These are phyloP conservation scores for Cercospora nicotianae DNA, from an alignment of 2,329 filamentous ascomycete genomes.

Conservation along the genomic window DNA sequence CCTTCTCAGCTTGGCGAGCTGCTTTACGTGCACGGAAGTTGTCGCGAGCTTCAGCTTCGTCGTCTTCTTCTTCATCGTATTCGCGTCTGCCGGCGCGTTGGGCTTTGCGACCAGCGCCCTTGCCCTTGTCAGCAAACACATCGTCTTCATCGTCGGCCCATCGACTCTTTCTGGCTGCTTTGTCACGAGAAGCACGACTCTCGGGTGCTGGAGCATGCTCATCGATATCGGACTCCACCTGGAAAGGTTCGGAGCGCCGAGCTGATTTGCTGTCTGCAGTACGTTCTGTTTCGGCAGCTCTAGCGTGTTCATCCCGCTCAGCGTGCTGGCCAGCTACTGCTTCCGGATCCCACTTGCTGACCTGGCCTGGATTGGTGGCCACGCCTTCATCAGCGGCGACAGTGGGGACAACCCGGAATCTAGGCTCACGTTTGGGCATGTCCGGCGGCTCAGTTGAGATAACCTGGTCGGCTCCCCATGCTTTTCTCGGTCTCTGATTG, in stretches of 20 bases:
- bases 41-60: conserved; percentile 31
- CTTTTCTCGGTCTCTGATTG: neutral
- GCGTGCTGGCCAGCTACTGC: neutral
- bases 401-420: neutral
- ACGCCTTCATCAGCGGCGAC: neutral
- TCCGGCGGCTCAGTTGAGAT: neutral
- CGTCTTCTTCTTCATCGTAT: conserved; percentile 34
- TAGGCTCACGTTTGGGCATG: conserved; percentile 4
- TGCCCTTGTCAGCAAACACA: conserved; percentile 24
- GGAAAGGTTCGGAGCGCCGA: neutral
- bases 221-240: conserved; percentile 7
- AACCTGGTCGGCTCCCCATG: conserved; percentile 5
- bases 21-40: conserved; percentile 30
- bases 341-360: neutral
- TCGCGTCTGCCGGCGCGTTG: conserved; percentile 23
- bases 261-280: neutral
- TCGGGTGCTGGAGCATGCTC: conserved; percentile 4
- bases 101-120: conserved; percentile 18
- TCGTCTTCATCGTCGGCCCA: conserved; percentile 24
- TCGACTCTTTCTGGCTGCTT: conserved; percentile 18
- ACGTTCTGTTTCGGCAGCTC: neutral
- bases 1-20: conserved; percentile 25
- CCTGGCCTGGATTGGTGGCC: neutral
- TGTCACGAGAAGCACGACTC: conserved; percentile 6
- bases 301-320: neutral